Evolutionary conservation across 2,329 filamentous ascomycete genomes (phyloP), one percentile per base, ranked within the genome.

Genomic region (Diaporthe sp.): DNA sequence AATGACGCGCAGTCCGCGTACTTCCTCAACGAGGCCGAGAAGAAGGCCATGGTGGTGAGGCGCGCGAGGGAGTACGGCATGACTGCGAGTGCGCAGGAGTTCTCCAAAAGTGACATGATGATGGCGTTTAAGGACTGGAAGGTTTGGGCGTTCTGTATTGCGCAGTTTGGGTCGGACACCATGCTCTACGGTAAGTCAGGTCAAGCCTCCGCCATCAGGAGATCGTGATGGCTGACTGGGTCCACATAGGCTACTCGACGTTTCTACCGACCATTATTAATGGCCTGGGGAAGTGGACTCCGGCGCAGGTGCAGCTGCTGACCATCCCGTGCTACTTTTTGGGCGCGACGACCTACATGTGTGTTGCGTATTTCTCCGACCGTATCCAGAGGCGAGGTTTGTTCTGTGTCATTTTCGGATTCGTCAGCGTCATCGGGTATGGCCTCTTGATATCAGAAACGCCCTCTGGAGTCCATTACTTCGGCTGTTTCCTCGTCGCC

Each of bases 191-290:
- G 71, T 83, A 55, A 79, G 82, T 73, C n/a, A 31, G 28, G 25
- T n/a, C 42, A 22, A 65, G 7, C 17, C 25, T 1, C 42, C 5
- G 7, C 8, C 44, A 25, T 22, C 19, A 46, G 17, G 25, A 37
- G 31, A 8, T 15, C 12, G 3, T 3, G 3, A 7, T 37, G 46
- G n/a, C 69, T 61, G 46, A 62, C 31, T 39, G 42, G 44, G 6
- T 34, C 46, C n/a, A 8, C 10, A 55, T 7, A 73, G 71, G 94
- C 6, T 95, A 92, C 82, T 93, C 91, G 68, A 95, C 93, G 0
- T 96, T 96, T 81, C 84, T 96, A 59, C 94, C 94, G 0, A 95
- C 93, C 6, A 96, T 96, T 78, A 95, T 96, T 82, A 87, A 90
- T 57, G 91, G 89, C 5, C 89, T 96, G 70, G 92, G 93, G 4